phyloP scores from a whole-genome alignment of 257 asterid genomes.

The Fraxinus cuspidata region DNA sequence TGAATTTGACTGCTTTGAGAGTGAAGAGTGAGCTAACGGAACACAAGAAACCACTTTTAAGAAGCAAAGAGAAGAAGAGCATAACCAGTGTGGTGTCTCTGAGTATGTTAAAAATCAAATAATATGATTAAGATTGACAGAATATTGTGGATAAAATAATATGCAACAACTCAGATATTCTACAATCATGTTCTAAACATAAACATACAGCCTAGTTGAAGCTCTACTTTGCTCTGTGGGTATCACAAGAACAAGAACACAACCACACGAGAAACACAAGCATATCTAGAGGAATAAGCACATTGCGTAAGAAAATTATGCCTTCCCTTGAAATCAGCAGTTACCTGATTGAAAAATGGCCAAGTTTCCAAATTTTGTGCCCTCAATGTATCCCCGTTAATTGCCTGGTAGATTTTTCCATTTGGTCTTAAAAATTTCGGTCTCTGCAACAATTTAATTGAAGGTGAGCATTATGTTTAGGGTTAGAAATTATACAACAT shows the following conservation, averaged over 20 bases:
- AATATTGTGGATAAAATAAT: background rate
- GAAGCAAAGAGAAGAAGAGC: background rate
- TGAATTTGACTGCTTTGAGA: background rate
- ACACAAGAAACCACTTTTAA: background rate
- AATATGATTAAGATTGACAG: background rate
- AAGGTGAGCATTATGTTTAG: conserved; percentile 23
- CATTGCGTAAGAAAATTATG: background rate
- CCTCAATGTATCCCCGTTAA: conserved; percentile 62
- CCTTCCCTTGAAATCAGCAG: background rate
- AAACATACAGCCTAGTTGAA: background rate
- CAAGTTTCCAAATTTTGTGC: conserved; percentile 77
- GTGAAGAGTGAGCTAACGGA: background rate
- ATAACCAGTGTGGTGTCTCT: too few relatives aligned
- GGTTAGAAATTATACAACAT: background rate
- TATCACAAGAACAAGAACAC: background rate
- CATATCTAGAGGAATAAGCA: conserved; percentile 7
- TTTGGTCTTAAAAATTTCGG: conserved; percentile 56
- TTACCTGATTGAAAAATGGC: conserved; percentile 78
- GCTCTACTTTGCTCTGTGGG: background rate
- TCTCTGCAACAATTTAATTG: conserved; percentile 46
- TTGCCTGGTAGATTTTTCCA: conserved; percentile 70
- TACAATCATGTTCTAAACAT: background rate
- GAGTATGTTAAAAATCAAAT: background rate
- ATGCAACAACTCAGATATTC: background rate
- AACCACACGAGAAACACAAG: background rate